Percentiles rank a stretch among this genome's conserved stretches.
Conservation (phyloP, 2,329 filamentous ascomycete genomes). For the Trichophyton mentagrophytes region DNA sequence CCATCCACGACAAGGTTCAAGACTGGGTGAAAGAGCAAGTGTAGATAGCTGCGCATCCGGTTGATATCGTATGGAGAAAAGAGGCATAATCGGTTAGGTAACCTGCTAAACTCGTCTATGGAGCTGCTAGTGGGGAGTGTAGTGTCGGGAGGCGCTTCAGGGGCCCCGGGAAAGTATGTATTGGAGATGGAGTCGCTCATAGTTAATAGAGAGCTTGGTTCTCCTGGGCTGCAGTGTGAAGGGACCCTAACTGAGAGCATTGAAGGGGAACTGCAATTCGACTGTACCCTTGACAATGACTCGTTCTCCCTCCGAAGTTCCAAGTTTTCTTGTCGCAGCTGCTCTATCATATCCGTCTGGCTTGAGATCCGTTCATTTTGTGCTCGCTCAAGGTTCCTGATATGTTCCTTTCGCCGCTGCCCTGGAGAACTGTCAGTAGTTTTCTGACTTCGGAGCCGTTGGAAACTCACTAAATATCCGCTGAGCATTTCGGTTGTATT, state of each 20-base stretch:
- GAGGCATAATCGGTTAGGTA: constrained; percentile 12
- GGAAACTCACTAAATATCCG: constrained; percentile 31
- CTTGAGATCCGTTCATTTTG: constrained; percentile 29
- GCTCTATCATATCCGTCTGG: constrained; percentile 32
- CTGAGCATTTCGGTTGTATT: constrained; percentile 33
- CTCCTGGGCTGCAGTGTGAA: neutral
- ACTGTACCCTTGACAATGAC: constrained; percentile 24
- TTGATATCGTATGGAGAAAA: constrained; percentile 26
- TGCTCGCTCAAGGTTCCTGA: constrained; percentile 33
- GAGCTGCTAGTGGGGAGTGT: neutral
- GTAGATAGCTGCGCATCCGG: constrained; percentile 24
- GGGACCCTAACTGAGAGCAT: neutral
- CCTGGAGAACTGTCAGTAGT: constrained; percentile 18
- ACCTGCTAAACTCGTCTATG: no score
- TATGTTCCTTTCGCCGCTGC: constrained; percentile 33
- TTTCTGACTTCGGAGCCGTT: neutral
- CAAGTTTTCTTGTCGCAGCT: constrained; percentile 29
- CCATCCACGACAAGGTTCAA: constrained; percentile 18
- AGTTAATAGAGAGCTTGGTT: neutral
- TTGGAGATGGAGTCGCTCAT: neutral
- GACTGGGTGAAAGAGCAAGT: constrained; percentile 26
- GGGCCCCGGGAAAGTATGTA: neutral
- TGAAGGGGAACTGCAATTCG: constrained; percentile 19
- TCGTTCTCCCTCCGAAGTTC: constrained; percentile 32
- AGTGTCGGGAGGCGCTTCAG: neutral